Percentiles rank a stretch among this genome's conserved stretches.
Conservation (phyloP, 2,329 filamentous ascomycete species). For the Lecanicillium sp. region DNA sequence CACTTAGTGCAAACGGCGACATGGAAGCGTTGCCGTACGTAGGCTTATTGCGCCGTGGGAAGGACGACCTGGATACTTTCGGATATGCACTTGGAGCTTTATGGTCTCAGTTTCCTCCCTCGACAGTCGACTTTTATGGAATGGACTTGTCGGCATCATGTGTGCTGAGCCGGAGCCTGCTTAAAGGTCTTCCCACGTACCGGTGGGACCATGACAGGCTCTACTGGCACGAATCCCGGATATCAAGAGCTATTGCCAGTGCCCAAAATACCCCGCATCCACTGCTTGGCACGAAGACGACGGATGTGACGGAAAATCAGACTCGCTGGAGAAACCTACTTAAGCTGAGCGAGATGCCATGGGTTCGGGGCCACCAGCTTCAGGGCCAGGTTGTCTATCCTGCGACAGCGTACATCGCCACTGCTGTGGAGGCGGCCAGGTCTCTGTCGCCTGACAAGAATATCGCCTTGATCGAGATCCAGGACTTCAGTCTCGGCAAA, state of each 20-base stretch:
- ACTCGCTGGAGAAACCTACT: conserved; percentile 39
- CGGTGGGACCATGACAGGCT: conserved; percentile 20
- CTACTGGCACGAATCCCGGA: conserved; percentile 18
- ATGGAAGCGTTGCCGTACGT: conserved; percentile 27
- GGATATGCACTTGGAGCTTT: conserved; percentile 24
- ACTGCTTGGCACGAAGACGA: conserved; percentile 36
- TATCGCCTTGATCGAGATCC: neutral
- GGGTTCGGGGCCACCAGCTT: conserved; percentile 47
- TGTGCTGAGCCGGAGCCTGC: too few species aligned
- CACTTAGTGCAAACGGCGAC: conserved; percentile 23
- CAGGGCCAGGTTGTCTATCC: conserved; percentile 41
- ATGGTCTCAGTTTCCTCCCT: too few species aligned
- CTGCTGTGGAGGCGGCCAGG: conserved; percentile 32
- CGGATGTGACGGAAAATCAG: conserved; percentile 15
- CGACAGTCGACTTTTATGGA: too few species aligned
- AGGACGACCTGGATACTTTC: conserved; percentile 33
- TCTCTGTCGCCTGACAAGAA: conserved; percentile 5
- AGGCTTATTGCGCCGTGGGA: conserved; percentile 32
- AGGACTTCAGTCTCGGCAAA: too few species aligned
- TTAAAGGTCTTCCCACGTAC: conserved; percentile 20
- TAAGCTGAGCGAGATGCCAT: conserved; percentile 39
- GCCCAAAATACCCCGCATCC: conserved; percentile 28
- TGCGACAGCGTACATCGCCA: conserved; percentile 31
- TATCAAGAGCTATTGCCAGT: too few species aligned
- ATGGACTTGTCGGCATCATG: conserved; percentile 15